Evolutionary conservation across 139 green algal species (phyloP), one percentile per base, ranked within the genome.

Genomic region (Micromonas pusilla): DNA sequence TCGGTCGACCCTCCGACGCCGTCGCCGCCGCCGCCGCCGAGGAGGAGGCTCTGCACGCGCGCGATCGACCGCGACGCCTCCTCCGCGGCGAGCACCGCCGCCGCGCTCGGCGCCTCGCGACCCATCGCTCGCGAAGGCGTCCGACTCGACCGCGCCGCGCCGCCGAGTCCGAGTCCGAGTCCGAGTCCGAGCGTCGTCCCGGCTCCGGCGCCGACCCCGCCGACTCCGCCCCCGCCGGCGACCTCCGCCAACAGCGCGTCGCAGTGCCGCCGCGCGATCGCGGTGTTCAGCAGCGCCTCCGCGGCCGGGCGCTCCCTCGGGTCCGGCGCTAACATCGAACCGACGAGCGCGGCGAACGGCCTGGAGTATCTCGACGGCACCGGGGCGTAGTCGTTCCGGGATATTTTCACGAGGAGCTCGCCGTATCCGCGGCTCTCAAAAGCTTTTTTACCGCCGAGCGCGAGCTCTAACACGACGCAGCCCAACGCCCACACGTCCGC

Each of bases 401-500:
- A 16, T 19, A 68, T 19, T 5, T 32, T 30, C 19, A 25, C 16
- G 19, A 68, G 5, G 19, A 68, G 23, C 60, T 68, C 13, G 13
- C 13, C 13, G 25, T 30, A 32, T 36, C 19, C 9, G 25, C 23
- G 19, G 26, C 13, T 19, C 13, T 68, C 60, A 28, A 68, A 68
- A 5, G 60, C 60, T 9, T 19, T 9, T 32, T 68, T 68, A 32
- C 60, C 66, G 23, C 26, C 33, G 66, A 6, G 60, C 5, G 33
- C 33, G 3, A 82, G 45, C 30, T 79, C 71, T 68, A 82, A 85
- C 21, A 78, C 53, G 28, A 82, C 45, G 71, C 76, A 81, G 1
- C 81, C 81, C 2, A 81, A 52, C 45, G 33, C 66, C 81, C 81
- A 85, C 39, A 83, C 36, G 66, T 80, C 79, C 23, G 38, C 23